Percentiles rank a stretch among this genome's conserved stretches.
Conservation (phyloP, 129 eudicot species). For the Tagetes patula region DNA sequence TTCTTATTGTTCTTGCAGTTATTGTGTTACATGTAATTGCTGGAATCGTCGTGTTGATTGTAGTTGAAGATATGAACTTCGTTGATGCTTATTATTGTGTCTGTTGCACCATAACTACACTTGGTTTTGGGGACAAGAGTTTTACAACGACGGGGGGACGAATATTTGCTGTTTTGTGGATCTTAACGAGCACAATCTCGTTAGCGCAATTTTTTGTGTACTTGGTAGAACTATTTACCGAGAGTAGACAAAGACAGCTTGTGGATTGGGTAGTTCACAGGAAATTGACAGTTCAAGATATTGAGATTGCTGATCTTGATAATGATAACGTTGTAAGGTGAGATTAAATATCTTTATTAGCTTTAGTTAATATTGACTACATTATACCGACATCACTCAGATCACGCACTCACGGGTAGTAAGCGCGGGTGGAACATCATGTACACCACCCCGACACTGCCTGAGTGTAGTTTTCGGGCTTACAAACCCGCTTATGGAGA, state of each 20-base stretch:
- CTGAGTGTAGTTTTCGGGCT: too few relatives aligned
- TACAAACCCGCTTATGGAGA: too few relatives aligned
- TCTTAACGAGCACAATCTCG: slow-evolving; percentile 62
- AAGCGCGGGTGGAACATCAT: too few relatives aligned
- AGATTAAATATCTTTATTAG: slow-evolving; percentile 32
- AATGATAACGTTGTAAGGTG: slow-evolving; percentile 65
- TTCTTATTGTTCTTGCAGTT: slow-evolving; percentile 35
- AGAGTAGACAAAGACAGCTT: slow-evolving; percentile 48
- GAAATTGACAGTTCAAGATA: slow-evolving; percentile 56
- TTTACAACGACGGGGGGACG: slow-evolving; percentile 65
- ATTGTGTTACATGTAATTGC: slow-evolving; percentile 44
- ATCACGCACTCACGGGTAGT: too few relatives aligned
- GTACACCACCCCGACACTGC: too few relatives aligned
- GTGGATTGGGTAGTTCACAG: slow-evolving; percentile 70
- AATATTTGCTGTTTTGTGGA: slow-evolving; percentile 72
- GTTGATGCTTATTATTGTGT: slow-evolving; percentile 84
- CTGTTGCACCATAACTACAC: slow-evolving; percentile 67
- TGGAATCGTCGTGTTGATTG: slow-evolving; percentile 48
- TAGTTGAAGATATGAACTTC: slow-evolving; percentile 43
- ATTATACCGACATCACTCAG: too few relatives aligned
- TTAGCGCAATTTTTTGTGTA: slow-evolving; percentile 63
- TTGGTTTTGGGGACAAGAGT: slow-evolving; percentile 84
- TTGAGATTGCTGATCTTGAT: slow-evolving; percentile 83
- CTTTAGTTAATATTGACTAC: background rate
- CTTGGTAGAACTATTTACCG: slow-evolving; percentile 66